Percentiles rank a stretch among this genome's conserved stretches.
Conservation (phyloP, 768 basidiomycete genomes). For the Trametes villosa region DNA sequence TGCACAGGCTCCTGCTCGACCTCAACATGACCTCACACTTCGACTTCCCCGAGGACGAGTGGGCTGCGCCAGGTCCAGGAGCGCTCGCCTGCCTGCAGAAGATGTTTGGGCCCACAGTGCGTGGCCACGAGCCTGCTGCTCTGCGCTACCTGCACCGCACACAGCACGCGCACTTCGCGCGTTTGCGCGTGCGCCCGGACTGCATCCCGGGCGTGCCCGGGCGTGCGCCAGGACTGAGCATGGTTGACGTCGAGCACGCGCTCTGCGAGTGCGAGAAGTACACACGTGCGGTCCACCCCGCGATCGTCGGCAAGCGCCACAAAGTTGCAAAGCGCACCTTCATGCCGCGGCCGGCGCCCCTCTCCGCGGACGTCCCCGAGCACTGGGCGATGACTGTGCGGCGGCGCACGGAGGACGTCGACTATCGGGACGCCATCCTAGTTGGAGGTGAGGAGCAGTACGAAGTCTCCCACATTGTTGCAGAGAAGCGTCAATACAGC, state of each 20-base stretch:
- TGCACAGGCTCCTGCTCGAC: conserved; percentile 39
- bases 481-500: conserved; percentile 24
- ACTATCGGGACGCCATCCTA: conserved; percentile 5
- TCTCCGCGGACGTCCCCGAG: conserved; percentile 32
- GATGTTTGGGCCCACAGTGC: conserved; percentile 56
- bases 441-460: conserved; percentile 28
- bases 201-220: conserved; percentile 32
- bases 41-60: conserved; percentile 68
- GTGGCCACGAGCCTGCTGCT: conserved; percentile 56
- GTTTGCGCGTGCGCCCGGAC: conserved; percentile 46
- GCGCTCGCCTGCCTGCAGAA: conserved; percentile 67
- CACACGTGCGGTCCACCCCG: conserved; percentile 57
- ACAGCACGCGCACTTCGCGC: conserved; percentile 63
- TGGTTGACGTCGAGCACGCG: conserved; percentile 78
- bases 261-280: conserved; percentile 85
- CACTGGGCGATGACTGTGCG: conserved; percentile 26
- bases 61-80: conserved; percentile 72
- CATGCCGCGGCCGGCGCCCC: conserved; percentile 22
- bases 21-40: conserved; percentile 45
- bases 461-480: conserved; percentile 38
- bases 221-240: conserved; percentile 43
- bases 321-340: conserved; percentile 35
- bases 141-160: conserved; percentile 66
- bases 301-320: conserved; percentile 42
- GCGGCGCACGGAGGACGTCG: conserved; percentile 11